Conservation (phyloP, 202 grass and related monocot genomes). For the Elaeis oleifera region DNA sequence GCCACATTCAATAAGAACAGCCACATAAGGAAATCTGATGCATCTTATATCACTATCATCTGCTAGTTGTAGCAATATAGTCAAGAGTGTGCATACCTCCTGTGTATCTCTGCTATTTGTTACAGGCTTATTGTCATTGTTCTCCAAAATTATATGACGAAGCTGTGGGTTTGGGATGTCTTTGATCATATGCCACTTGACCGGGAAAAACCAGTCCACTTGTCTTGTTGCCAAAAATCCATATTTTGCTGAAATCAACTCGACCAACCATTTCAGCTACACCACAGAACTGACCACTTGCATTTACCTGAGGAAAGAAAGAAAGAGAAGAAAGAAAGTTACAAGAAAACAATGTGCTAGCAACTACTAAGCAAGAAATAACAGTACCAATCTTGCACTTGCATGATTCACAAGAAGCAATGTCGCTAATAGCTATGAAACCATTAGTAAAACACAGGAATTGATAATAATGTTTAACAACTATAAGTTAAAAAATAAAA, state of each 20-base stretch:
- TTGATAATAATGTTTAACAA: too few species aligned
- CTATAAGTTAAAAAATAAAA: too few species aligned
- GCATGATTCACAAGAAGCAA: too few species aligned
- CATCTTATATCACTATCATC: not conserved
- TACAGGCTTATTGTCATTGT: conserved; percentile 14
- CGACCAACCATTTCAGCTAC: conserved; percentile 10
- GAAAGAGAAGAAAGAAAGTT: not conserved
- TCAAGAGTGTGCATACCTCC: not conserved
- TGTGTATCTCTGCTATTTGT: conserved; percentile 13
- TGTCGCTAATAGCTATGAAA: too few species aligned
- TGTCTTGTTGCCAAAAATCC: conserved; percentile 15
- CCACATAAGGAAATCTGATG: not conserved
- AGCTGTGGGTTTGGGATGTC: conserved; percentile 7
- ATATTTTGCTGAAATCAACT: conserved; percentile 12
- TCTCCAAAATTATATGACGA: conserved; percentile 13
- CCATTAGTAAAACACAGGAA: too few species aligned
- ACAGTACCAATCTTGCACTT: too few species aligned
- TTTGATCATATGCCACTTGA: conserved; percentile 13
- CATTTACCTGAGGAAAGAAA: conserved; percentile 9
- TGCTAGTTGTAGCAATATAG: too few species aligned
- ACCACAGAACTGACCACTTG: conserved; percentile 9
- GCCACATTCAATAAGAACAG: not conserved
- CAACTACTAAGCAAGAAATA: not conserved
- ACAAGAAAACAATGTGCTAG: not conserved
- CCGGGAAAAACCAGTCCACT: conserved; percentile 11